Conservation (phyloP, 129 eudicot genomes). For the Mikania micrantha region DNA sequence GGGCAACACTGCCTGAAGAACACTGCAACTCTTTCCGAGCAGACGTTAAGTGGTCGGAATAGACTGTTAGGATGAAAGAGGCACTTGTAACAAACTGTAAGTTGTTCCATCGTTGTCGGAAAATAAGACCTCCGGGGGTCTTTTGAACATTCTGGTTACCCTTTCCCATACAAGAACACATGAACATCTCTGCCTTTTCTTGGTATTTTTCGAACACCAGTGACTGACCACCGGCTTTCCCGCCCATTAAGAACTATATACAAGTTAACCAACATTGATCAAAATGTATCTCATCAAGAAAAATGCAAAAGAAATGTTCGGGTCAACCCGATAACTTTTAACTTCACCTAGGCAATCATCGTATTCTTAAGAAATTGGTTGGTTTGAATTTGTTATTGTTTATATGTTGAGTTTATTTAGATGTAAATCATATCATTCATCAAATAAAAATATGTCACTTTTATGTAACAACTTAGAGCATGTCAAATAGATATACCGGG, state of each 20-base stretch:
- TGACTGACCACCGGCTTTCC: slow-evolving; percentile 52
- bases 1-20: slow-evolving; percentile 48
- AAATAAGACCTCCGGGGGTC: slow-evolving; percentile 92
- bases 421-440: background rate
- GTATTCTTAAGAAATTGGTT: background rate
- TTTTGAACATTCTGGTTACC: slow-evolving; percentile 61
- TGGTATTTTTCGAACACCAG: slow-evolving; percentile 69
- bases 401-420: background rate
- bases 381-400: background rate
- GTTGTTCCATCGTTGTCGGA: slow-evolving; percentile 88
- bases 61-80: slow-evolving; percentile 72
- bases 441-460: too few species aligned
- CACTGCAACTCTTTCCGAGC: slow-evolving; percentile 64
- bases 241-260: slow-evolving; percentile 79
- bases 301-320: too few species aligned
- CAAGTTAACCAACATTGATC: background rate
- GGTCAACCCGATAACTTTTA: background rate
- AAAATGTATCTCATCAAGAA: background rate
- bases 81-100: slow-evolving; percentile 95
- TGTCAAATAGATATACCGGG: too few species aligned
- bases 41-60: slow-evolving; percentile 79
- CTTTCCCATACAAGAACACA: slow-evolving; percentile 91
- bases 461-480: too few species aligned
- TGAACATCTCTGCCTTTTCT: slow-evolving; percentile 80
- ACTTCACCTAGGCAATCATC: background rate